Evolutionary conservation across 495 filamentous ascomycete genomes (phyloP).

Genomic region (Neurospora sp.): DNA sequence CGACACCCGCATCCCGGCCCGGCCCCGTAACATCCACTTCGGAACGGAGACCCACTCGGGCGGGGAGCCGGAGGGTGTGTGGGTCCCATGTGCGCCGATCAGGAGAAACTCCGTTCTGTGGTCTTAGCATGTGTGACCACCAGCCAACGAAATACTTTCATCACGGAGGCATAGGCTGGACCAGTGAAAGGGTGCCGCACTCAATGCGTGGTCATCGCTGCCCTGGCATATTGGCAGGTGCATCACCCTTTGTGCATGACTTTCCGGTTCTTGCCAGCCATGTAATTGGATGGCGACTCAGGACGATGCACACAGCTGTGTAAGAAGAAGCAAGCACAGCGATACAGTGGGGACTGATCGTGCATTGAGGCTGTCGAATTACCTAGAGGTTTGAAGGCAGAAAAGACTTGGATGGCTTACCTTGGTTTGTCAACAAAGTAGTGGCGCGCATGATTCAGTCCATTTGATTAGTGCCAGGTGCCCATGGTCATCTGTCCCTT

Average conservation of each 20-base stretch:
- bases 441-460: background rate
- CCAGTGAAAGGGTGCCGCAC: background rate
- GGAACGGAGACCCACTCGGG: background rate
- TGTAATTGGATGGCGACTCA: background rate
- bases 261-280: background rate
- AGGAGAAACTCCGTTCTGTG: background rate
- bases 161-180: background rate
- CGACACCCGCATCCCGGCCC: background rate
- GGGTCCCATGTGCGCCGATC: background rate
- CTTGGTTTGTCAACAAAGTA: background rate
- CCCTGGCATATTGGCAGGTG: background rate
- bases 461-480: background rate
- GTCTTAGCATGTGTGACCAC: background rate
- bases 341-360: background rate
- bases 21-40: background rate
- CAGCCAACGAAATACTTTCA: background rate
- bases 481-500: background rate
- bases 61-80: background rate
- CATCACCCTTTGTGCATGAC: background rate
- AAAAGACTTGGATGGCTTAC: background rate
- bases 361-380: background rate
- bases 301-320: background rate
- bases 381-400: background rate
- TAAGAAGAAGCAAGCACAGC: background rate
- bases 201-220: background rate